Conservation (phyloP, 805 yeast species). For the Metschnikowia rubicola region DNA sequence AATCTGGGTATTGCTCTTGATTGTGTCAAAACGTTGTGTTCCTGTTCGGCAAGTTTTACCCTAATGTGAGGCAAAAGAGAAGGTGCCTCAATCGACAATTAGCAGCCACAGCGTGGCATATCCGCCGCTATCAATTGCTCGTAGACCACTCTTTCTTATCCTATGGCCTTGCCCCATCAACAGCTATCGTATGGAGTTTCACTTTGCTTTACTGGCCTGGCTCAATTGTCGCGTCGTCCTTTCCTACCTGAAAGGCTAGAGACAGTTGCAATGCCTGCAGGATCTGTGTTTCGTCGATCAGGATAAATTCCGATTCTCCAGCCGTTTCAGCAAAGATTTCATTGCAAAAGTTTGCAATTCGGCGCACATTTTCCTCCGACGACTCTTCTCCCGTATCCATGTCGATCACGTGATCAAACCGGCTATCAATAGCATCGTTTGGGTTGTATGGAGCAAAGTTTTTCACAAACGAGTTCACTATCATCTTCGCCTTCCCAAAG, state of each 20-base stretch:
- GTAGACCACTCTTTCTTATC: too few species aligned
- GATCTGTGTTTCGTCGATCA: constrained; percentile 1
- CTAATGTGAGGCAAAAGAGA: too few species aligned
- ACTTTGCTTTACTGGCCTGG: background rate
- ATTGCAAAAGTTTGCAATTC: constrained; percentile 7
- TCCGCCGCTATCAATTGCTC: too few species aligned
- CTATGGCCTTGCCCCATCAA: too few species aligned
- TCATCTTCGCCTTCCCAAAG: constrained; percentile 47
- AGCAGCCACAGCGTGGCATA: too few species aligned
- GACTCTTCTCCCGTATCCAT: constrained; percentile 37
- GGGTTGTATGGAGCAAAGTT: constrained; percentile 62
- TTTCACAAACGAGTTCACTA: constrained; percentile 71
- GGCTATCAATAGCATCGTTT: constrained; percentile 52
- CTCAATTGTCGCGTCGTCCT: background rate
- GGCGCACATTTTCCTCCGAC: constrained; percentile 12
- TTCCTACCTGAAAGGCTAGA: background rate
- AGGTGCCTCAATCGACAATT: too few species aligned
- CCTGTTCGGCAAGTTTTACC: too few species aligned
- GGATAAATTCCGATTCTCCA: background rate
- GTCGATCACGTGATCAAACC: constrained; percentile 64
- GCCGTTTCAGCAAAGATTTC: background rate
- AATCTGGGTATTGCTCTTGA: too few species aligned
- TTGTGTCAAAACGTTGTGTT: too few species aligned
- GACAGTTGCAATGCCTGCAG: background rate
- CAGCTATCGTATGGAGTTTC: background rate